phyloP scores from a whole-genome alignment of 83 land plant genomes.

The Picea mariana region DNA sequence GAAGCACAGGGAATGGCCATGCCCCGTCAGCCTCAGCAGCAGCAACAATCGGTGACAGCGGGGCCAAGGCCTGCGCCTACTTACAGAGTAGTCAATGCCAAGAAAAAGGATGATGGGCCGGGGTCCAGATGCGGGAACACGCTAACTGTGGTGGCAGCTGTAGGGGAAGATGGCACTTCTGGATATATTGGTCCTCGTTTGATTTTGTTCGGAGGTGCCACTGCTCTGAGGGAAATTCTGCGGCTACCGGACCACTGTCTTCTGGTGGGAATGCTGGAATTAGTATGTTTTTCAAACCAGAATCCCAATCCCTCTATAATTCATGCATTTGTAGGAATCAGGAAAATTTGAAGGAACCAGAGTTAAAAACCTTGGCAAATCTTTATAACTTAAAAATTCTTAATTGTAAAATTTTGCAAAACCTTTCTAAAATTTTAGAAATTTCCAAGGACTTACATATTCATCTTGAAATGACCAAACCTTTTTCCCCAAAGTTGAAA shows the following conservation, averaged over 20 bases:
- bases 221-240: constrained; percentile 50
- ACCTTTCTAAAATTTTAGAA: too few relatives aligned
- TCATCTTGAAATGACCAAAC: too few relatives aligned
- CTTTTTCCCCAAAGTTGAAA: too few relatives aligned
- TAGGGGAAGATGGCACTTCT: constrained; percentile 43
- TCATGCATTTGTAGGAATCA: too few relatives aligned
- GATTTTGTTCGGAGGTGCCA: constrained; percentile 58
- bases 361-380: too few relatives aligned
- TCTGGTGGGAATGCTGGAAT: constrained; percentile 77
- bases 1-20: neutral
- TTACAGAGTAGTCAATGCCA: constrained; percentile 32
- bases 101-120: constrained; percentile 52
- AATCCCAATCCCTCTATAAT: neutral
- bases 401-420: too few relatives aligned
- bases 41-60: neutral
- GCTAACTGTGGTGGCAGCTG: constrained; percentile 48
- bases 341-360: too few relatives aligned
- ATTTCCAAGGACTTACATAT: too few relatives aligned
- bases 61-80: constrained; percentile 43
- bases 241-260: constrained; percentile 57
- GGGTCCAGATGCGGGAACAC: constrained; percentile 56
- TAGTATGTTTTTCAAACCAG: constrained; percentile 42
- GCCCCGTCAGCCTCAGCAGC: neutral
- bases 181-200: constrained; percentile 50
- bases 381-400: too few relatives aligned